Base-by-base conservation (phyloP, 2,329 filamentous ascomycete species). In the Trichoderma semiorbis region DNA sequence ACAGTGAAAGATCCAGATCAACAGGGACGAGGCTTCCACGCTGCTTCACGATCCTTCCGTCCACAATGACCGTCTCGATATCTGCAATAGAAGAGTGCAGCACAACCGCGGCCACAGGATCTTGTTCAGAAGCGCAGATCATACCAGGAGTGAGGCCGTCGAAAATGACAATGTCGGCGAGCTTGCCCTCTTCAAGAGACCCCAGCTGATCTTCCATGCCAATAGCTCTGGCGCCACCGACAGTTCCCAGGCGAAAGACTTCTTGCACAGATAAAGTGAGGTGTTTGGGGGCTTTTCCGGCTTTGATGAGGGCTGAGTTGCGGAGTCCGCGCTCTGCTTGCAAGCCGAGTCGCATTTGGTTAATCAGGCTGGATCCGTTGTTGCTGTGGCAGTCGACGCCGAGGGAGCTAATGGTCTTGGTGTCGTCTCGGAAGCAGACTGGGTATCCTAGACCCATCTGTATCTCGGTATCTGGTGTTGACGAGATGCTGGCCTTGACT, bases 41-140 rank as follows among this genome's bases (percentile, higher is more conserved):
- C 21, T 80, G 78, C 80, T 88, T 88, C 66, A 76, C 75, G 65
- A 84, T 86, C 71, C 79, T 75, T 1, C 86, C 86, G 69, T 84
- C 81, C 1, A 88, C 83, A 12, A 88, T 69, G 1, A 88, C 86
- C 66, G 83, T 79, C 72, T 83, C 79, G 36, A 88, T 79, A 71
- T 89, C 86, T 0, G 84, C 84, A 3, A 85, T 82, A 66, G 81
- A 84, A 1, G 85, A 81, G 72, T 89, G 86, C 63, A 89, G 77
- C 11, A 89, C 82, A 5, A 89, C 80, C 0, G 87, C 87, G 0
- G 85, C 85, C 3, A 89, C 81, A 1, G 86, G 85, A 72, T 89
- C 86, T 21, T 73, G 32, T 10, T 74, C 72, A 2, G 74, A 71
- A 28, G 73, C 74, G 21, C 66, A 68, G 6, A 72, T 58, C 75